Percentiles rank a stretch among this genome's conserved stretches.
These are phyloP conservation scores for Pythium myriotylum DNA, from an alignment of 352 stramenopile species.

Conservation along the genomic window DNA sequence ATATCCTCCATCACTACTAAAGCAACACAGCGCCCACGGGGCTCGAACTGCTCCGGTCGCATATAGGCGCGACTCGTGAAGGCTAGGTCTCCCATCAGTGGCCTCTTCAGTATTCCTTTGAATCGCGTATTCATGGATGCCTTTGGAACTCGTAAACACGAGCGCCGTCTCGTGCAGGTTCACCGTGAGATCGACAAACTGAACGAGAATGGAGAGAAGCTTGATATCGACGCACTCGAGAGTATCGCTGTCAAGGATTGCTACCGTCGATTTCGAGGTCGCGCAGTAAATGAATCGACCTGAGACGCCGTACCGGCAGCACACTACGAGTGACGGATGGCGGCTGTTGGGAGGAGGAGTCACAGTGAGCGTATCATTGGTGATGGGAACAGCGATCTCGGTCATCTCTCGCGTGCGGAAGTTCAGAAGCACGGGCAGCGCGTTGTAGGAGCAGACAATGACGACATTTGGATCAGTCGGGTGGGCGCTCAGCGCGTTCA, in stretches of 20 bases:
- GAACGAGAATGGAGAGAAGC: slow-evolving; percentile 55
- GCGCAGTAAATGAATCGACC: slow-evolving; percentile 67
- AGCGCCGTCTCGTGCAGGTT: slow-evolving; percentile 55
- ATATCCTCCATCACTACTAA: slow-evolving; percentile 66
- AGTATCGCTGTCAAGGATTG: slow-evolving; percentile 57
- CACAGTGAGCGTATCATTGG: slow-evolving; percentile 53
- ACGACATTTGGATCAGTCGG: slow-evolving; percentile 54
- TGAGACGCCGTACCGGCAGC: slow-evolving; percentile 51
- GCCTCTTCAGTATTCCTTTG: neutral
- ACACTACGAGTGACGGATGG: slow-evolving; percentile 55
- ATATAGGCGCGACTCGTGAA: slow-evolving; percentile 58
- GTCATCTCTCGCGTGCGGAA: slow-evolving; percentile 37
- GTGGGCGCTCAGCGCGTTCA: slow-evolving; percentile 62
- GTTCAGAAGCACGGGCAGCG: slow-evolving; percentile 56
- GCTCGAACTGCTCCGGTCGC: slow-evolving; percentile 70
- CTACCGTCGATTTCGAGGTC: slow-evolving; percentile 67
- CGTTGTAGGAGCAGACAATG: slow-evolving; percentile 63
- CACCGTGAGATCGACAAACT: slow-evolving; percentile 70
- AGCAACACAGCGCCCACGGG: slow-evolving; percentile 73
- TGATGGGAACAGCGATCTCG: slow-evolving; percentile 40
- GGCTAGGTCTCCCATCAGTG: slow-evolving; percentile 15
- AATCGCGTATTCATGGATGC: slow-evolving; percentile 66
- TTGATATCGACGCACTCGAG: slow-evolving; percentile 49
- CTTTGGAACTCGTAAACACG: slow-evolving; percentile 71
- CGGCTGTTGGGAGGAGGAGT: slow-evolving; percentile 55